Evolutionary conservation across 1,284 basidiomycete genomes (phyloP).

Genomic region (Leccinum solheimii): DNA sequence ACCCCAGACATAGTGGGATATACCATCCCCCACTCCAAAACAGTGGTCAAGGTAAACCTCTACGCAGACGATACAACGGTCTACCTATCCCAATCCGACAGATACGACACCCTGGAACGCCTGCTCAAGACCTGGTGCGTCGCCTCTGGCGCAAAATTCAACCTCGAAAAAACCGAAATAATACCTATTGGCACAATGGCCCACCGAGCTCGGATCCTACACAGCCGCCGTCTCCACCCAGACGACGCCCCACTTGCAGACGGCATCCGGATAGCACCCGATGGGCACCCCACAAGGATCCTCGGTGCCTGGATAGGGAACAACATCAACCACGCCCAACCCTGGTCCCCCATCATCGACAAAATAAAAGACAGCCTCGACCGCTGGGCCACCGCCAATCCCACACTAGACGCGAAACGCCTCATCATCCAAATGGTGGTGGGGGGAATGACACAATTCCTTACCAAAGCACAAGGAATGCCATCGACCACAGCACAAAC

Average conservation of each 20-base stretch:
- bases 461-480: constrained; percentile 29
- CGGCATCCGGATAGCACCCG: constrained; percentile 1
- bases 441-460: constrained; percentile 17
- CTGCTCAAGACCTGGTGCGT: constrained; percentile 7
- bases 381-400: constrained; percentile 7
- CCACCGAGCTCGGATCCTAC: neutral
- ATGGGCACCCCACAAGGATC: neutral
- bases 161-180: constrained; percentile 18
- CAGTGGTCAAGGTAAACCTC: constrained; percentile 8
- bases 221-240: neutral
- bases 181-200: constrained; percentile 9
- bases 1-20: neutral
- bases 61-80: neutral
- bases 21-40: neutral
- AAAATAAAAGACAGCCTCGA: constrained; percentile 4
- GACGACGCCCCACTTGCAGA: neutral
- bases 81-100: constrained; percentile 13
- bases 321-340: neutral
- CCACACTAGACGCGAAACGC: constrained; percentile 10
- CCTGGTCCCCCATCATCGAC: constrained; percentile 1
- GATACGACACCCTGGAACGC: neutral
- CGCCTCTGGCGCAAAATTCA: constrained; percentile 17
- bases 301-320: constrained; percentile 23
- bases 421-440: constrained; percentile 17
- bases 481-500: neutral